Percentiles rank a stretch among this genome's conserved stretches.
These are phyloP conservation scores for Parsonsia alboflavescens DNA, from an alignment of 257 asterid species.

Conservation along the genomic window DNA sequence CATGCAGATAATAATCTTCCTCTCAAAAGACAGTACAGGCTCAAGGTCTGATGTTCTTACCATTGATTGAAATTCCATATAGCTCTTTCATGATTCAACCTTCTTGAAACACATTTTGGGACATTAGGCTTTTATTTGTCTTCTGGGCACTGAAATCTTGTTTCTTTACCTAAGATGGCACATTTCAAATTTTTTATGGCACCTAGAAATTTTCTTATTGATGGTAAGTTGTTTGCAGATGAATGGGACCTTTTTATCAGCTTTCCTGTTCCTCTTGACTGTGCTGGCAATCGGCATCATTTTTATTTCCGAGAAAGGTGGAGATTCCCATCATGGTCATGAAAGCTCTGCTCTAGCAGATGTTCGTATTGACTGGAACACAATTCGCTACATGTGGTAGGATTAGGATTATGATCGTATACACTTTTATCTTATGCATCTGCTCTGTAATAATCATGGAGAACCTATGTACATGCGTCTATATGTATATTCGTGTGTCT, in stretches of 20 bases:
- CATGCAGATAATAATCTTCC: conserved; percentile 72
- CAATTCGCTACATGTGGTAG: conserved; percentile 52
- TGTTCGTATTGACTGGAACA: conserved; percentile 36
- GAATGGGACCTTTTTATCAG: neutral
- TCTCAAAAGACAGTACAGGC: conserved; percentile 15
- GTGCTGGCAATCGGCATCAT: conserved; percentile 18
- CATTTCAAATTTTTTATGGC: neutral
- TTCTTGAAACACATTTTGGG: neutral
- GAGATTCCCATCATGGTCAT: neutral
- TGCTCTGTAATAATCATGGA: neutral
- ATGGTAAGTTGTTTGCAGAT: conserved; percentile 17
- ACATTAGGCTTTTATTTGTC: neutral
- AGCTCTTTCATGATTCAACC: neutral
- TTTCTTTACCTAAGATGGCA: neutral
- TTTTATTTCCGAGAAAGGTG: neutral
- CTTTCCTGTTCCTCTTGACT: conserved; percentile 14
- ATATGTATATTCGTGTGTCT: too few species aligned
- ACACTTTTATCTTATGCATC: neutral
- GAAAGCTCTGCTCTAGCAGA: neutral
- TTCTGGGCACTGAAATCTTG: neutral
- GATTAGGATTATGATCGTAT: conserved; percentile 11
- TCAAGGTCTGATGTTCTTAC: conserved; percentile 38
- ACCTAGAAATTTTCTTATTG: too few species aligned
- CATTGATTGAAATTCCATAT: conserved; percentile 7
- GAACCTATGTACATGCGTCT: too few species aligned